Base-by-base conservation (phyloP, 148 eudicot genomes). In the Chenopodium album region DNA sequence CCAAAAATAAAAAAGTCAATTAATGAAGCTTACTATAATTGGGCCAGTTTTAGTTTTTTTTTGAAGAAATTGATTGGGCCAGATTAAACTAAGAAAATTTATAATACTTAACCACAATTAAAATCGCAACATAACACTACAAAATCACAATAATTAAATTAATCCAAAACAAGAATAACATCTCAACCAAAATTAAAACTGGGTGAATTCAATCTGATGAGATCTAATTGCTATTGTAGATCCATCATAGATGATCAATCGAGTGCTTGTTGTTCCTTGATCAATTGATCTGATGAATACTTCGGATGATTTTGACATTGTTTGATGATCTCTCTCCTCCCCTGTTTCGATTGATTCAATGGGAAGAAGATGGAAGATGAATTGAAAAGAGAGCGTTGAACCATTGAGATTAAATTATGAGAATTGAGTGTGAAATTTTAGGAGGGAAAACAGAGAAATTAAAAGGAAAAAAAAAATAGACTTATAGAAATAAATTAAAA, bases 251-350 rank as follows among this genome's bases (percentile, higher is more conserved):
- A 97, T 89, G 80, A 97, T 92, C 86, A 97, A 94, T 66, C 99
- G 81, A 10, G 97, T 92, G 78, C 99, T 97, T 14, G 98, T 97
- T 50, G 99, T 97, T n/a, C 99, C 99, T 86, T 97, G 99, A 91
- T 97, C 99, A 28, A 97, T 87, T 22, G 99, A 92, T 19, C 97
- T 97, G 34, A 97, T 87, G 78, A 85, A 92, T 2, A 85, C 86
- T 8, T 83, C 86, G 23, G 62, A 0, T 66, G 83, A 80, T 46
- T 85, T 76, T 16, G 95, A 76, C 98, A 94, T 94, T 85, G 67
- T 86, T 22, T n/a, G 7, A 1, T 2, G 7, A 17, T 23, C 23
- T 26, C 70, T 14, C 17, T 8, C 29, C 13, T n/a, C 16, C 59
- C 41, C 20, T 63, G n/a, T 73, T 73, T 74, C 79, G 82, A 81